phyloP scores from a whole-genome alignment of 2,329 filamentous ascomycete species.

The Chrysosphaeria jannelii region DNA sequence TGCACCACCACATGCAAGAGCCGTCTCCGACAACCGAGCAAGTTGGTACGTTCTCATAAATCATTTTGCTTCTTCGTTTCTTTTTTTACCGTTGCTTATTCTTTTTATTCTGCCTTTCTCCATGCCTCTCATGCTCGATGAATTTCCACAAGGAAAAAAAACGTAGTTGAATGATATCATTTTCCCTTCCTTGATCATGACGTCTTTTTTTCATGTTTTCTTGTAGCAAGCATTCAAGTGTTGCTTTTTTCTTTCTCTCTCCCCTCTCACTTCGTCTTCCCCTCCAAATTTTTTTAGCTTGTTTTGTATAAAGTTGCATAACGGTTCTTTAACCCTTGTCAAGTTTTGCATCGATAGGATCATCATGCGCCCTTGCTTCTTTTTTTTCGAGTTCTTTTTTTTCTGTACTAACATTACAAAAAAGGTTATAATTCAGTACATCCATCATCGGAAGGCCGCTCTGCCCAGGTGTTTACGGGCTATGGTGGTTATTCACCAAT shows the following conservation, averaged over 20 bases:
- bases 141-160: too few relatives aligned
- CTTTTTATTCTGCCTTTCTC: too few relatives aligned
- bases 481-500: constrained; percentile 34
- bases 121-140: too few relatives aligned
- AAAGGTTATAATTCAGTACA: constrained; percentile 3
- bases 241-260: constrained; percentile 1
- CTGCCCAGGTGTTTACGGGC: constrained; percentile 41
- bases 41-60: constrained; percentile 96
- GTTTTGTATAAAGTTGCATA: constrained; percentile 6
- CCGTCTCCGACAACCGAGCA: constrained; percentile 41
- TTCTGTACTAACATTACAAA: neutral
- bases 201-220: neutral
- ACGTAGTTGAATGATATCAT: too few relatives aligned
- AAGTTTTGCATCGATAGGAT: too few relatives aligned
- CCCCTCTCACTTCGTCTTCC: constrained; percentile 1
- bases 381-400: neutral
- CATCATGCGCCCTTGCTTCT: neutral
- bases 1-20: constrained; percentile 46
- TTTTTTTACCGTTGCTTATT: too few relatives aligned
- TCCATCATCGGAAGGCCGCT: constrained; percentile 26
- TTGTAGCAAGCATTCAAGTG: too few relatives aligned
- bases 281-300: constrained; percentile 3
- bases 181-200: neutral
- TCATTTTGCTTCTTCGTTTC: constrained; percentile 18
- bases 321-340: constrained; percentile 2